Evolutionary conservation across 1,284 basidiomycete genomes (phyloP), one percentile per base, ranked within the genome.

Genomic region (Pisolithus thermaeus): DNA sequence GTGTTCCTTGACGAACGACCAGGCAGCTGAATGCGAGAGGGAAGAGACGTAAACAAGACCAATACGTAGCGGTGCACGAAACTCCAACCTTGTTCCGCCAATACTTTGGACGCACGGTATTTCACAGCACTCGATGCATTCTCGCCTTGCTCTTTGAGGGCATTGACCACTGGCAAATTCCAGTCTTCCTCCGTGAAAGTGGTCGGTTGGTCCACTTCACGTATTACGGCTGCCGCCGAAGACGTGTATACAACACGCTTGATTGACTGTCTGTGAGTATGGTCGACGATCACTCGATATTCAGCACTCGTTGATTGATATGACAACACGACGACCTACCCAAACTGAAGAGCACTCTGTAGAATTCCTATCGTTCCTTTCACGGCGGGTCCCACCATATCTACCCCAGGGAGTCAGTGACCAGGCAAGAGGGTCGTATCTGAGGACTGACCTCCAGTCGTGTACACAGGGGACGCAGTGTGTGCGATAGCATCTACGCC

Each of bases 191-290:
- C 78, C 32, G 64, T 70, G 55, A 71, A 73, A 2, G 59, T 59
- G 0, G 49, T 51, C 0, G 65, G 66, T 1, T 60, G 54, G 4
- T 58, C 43, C 3, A 41, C 42, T 3, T 62, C 57, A 7, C 70
- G 66, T 37, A 78, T 54, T 51, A 85, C 66, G 3, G 82, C 67
- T 0, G 78, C 80, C 40, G 70, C 73, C 0, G 86, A 80, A 9
- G 73, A 74, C 0, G 84, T 86, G 52, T 90, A 68, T 46, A 91
- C 80, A 39, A 92, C 72, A 2, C 88, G 79, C 63, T 81, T 77
- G 51, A 89, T 72, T 18, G 25, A 48, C 35, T 23, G 35, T 8
- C 43, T n/a, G 27, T 22, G 7, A 18, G 27, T 9, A 14, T 35
- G 9, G 11, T n/a, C n/a, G 1, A 12, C 7, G 27, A 7, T 27